Evolutionary conservation across 495 filamentous ascomycete genomes (phyloP).

Genomic region (Evernia prunastri): DNA sequence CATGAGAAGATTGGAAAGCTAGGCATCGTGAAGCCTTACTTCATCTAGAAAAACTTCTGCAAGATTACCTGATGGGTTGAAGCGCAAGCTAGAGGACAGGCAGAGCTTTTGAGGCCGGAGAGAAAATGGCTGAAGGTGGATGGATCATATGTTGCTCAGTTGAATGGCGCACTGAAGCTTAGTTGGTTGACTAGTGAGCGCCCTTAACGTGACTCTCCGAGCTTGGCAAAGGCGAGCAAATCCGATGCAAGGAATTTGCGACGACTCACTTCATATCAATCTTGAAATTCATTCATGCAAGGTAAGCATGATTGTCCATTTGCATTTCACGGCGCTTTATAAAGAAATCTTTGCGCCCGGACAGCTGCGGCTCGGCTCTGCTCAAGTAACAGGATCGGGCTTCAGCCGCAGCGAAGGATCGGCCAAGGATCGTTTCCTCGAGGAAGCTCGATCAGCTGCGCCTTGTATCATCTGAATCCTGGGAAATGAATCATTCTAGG

Average conservation of each 20-base stretch:
- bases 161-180: background rate
- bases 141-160: background rate
- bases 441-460: background rate
- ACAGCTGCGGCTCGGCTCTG: background rate
- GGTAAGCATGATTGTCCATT: background rate
- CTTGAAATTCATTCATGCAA: background rate
- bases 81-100: too few species aligned
- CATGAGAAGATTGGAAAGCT: background rate
- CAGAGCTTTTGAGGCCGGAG: background rate
- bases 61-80: background rate
- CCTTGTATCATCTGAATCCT: background rate
- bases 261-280: background rate
- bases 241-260: background rate
- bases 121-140: background rate
- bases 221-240: background rate
- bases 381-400: background rate
- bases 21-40: background rate
- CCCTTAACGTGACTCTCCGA: background rate
- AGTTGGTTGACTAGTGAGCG: background rate
- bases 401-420: background rate
- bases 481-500: background rate
- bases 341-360: background rate
- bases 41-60: background rate
- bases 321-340: background rate
- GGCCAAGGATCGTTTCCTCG: background rate